Conservation (phyloP, 1,284 basidiomycete genomes). For the Lignosus rhinocerotis region DNA sequence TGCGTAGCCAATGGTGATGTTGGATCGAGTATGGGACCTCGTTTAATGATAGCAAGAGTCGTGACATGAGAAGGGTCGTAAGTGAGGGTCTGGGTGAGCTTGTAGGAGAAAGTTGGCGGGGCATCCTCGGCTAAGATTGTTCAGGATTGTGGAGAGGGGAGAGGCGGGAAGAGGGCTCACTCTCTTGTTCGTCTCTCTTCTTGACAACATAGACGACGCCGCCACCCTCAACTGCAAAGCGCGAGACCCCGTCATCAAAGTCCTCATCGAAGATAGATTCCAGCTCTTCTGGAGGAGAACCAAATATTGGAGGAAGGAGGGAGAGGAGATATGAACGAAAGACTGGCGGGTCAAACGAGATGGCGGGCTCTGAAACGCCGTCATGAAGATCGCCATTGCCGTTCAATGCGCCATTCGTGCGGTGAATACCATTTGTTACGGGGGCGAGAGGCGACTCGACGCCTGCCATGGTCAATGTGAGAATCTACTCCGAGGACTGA, state of each 20-base stretch:
- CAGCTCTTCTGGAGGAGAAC: conserved; percentile 61
- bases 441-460: conserved; percentile 27
- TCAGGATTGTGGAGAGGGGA: background rate
- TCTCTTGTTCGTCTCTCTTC: conserved; percentile 68
- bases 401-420: conserved; percentile 26
- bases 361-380: conserved; percentile 27
- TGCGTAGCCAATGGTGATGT: conserved; percentile 80
- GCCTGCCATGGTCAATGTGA: conserved; percentile 25
- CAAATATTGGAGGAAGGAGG: conserved; percentile 76
- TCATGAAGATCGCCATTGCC: conserved; percentile 29
- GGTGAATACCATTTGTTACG: conserved; percentile 17
- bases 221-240: conserved; percentile 74
- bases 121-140: conserved; percentile 51
- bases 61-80: conserved; percentile 83
- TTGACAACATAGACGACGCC: conserved; percentile 80
- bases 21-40: conserved; percentile 81
- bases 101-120: conserved; percentile 63
- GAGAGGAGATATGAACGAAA: conserved; percentile 69
- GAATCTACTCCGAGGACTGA: conserved; percentile 10
- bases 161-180: conserved; percentile 40
- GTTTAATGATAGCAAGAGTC: conserved; percentile 94
- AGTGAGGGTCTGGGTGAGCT: conserved; percentile 71
- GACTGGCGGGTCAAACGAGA: conserved; percentile 58
- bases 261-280: conserved; percentile 70
- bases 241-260: conserved; percentile 70